A percentile compares a stretch with the other conserved stretches of the same genome.
phyloP scores from a whole-genome alignment of 2,329 filamentous ascomycete genomes.

The Dactylellina leptospora region DNA sequence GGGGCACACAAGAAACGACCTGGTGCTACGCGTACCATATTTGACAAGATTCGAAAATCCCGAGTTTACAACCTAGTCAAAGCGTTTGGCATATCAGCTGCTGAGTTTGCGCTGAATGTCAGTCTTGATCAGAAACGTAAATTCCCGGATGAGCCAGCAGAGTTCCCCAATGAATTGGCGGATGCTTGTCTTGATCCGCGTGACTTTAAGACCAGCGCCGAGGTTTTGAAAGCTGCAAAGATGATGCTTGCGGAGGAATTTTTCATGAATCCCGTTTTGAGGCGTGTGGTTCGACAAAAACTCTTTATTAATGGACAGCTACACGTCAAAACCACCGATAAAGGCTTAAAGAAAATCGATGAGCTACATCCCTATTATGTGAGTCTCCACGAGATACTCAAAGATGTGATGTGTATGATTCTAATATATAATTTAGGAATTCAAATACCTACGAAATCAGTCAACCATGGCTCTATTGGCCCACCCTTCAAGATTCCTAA shows the following conservation, averaged over 20 bases:
- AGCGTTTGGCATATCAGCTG: constrained; percentile 88
- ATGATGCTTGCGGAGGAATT: constrained; percentile 92
- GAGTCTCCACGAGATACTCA: background rate
- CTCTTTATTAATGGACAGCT: constrained; percentile 86
- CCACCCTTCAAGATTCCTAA: constrained; percentile 87
- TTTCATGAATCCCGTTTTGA: constrained; percentile 84
- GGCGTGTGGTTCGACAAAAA: constrained; percentile 81
- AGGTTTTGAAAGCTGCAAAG: constrained; percentile 80
- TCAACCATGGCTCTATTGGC: constrained; percentile 81
- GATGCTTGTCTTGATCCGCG: constrained; percentile 76
- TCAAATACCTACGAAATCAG: constrained; percentile 94
- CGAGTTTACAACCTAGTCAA: constrained; percentile 83
- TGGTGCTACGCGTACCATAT: constrained; percentile 80
- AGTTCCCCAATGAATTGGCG: constrained; percentile 84
- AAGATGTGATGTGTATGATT: background rate
- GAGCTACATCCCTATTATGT: constrained; percentile 90
- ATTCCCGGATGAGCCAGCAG: constrained; percentile 82
- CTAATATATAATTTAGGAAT: constrained; percentile 66
- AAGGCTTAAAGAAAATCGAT: constrained; percentile 90
- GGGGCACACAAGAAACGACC: constrained; percentile 75
- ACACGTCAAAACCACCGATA: constrained; percentile 89
- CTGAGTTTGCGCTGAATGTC: constrained; percentile 86
- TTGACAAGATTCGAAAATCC: constrained; percentile 82
- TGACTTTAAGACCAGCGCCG: constrained; percentile 77
- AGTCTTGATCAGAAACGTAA: constrained; percentile 79